These are phyloP conservation scores for Saposhnikovia divaricata DNA, from an alignment of 129 eudicot genomes.

Conservation along the genomic window DNA sequence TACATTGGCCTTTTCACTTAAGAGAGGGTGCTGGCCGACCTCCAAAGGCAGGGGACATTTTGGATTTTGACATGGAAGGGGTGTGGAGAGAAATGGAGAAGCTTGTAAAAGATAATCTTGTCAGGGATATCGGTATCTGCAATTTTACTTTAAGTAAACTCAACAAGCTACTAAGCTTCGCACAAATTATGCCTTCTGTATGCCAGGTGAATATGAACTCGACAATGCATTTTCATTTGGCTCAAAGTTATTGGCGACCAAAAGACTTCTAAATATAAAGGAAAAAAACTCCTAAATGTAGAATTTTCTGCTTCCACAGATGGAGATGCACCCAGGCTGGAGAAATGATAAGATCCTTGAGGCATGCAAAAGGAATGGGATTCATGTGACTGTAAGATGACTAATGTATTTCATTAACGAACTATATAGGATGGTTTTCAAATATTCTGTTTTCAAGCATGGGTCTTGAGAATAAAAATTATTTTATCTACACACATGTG, in stretches of 20 bases:
- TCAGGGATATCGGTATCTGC: conserved; percentile 54
- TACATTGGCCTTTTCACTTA: conserved; percentile 68
- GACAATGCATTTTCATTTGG: background rate
- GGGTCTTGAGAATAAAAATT: background rate
- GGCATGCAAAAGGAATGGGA: conserved; percentile 46
- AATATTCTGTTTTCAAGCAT: background rate
- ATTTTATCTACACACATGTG: background rate
- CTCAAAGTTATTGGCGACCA: background rate
- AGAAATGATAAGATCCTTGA: conserved; percentile 68
- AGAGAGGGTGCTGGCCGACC: conserved; percentile 58
- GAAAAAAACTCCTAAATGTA: background rate
- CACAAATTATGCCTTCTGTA: conserved; percentile 59
- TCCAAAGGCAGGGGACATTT: conserved; percentile 47
- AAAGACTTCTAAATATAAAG: background rate
- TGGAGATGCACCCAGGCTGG: conserved; percentile 91
- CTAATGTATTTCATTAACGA: background rate
- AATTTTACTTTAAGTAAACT: conserved; percentile 55
- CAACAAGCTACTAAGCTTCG: conserved; percentile 37
- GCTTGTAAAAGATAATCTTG: conserved; percentile 39
- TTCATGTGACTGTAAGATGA: conserved; percentile 57
- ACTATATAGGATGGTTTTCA: background rate
- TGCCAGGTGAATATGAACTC: conserved; percentile 42
- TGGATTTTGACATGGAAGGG: conserved; percentile 74
- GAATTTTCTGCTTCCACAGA: conserved; percentile 18
- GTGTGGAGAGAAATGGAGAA: conserved; percentile 84